Conservation (phyloP, 179 eudicot species). For the Beta macrorhiza region DNA sequence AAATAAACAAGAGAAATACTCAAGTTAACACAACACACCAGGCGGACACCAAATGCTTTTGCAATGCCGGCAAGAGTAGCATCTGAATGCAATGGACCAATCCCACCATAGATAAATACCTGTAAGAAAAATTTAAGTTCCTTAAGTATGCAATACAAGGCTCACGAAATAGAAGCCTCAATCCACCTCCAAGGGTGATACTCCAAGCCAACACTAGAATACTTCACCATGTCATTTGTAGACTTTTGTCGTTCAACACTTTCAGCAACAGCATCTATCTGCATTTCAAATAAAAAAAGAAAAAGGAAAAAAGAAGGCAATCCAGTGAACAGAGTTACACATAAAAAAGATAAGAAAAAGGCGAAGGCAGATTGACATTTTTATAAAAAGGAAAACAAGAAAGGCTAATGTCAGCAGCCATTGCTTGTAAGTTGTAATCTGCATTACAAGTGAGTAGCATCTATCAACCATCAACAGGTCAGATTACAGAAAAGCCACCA, state of each 20-base stretch:
- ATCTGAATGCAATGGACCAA: constrained; percentile 93
- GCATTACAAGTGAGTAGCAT: background rate
- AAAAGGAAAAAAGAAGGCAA: background rate
- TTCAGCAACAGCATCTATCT: constrained; percentile 96
- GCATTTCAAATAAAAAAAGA: constrained; percentile 27
- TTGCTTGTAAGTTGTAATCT: background rate
- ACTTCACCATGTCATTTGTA: constrained; percentile 72
- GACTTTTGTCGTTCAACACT: constrained; percentile 73
- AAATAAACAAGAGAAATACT: background rate
- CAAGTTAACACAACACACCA: constrained; percentile 43
- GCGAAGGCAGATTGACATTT: background rate
- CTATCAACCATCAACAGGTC: background rate
- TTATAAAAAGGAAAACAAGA: background rate
- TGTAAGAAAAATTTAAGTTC: constrained; percentile 33
- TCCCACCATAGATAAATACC: constrained; percentile 95
- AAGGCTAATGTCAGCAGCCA: background rate
- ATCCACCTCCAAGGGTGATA: background rate
- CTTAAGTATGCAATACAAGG: background rate
- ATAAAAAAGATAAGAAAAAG: background rate
- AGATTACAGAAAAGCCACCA: background rate
- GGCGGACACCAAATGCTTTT: constrained; percentile 91
- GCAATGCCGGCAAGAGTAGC: constrained; percentile 88
- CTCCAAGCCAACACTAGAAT: background rate
- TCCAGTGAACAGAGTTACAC: background rate
- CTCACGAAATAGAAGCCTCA: background rate